A percentile compares a stretch with the other conserved stretches of the same genome.
phyloP scores from a whole-genome alignment of 805 yeast species.

The Naumovozyma castellii region DNA sequence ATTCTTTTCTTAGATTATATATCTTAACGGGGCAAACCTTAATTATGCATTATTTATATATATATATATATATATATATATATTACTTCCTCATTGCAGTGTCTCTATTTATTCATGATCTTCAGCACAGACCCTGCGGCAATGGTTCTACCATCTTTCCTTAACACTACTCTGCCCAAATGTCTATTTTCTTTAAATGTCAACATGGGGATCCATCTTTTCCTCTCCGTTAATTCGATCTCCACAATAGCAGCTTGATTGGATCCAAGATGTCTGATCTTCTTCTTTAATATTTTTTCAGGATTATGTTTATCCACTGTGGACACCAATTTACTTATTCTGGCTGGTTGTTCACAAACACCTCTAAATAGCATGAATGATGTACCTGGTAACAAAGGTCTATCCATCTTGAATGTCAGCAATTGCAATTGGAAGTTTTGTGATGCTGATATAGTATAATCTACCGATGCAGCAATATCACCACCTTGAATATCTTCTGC shows the following conservation, averaged over 20 bases:
- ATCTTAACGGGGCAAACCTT: slow-evolving; percentile 14
- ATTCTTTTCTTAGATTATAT: slow-evolving; percentile 48
- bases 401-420: slow-evolving; percentile 51
- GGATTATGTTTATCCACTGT: slow-evolving; percentile 66
- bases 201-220: slow-evolving; percentile 83
- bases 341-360: slow-evolving; percentile 61
- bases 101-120: neutral
- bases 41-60: neutral
- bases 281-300: slow-evolving; percentile 85
- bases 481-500: slow-evolving; percentile 47
- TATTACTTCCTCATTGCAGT: too few relatives aligned
- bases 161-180: slow-evolving; percentile 88
- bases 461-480: slow-evolving; percentile 51
- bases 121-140: slow-evolving; percentile 79
- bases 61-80: too few relatives aligned
- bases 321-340: slow-evolving; percentile 40
- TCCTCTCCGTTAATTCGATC: slow-evolving; percentile 92
- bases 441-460: slow-evolving; percentile 38
- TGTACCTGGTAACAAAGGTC: slow-evolving; percentile 74
- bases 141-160: slow-evolving; percentile 96
- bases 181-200: slow-evolving; percentile 80
- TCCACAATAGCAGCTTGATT: slow-evolving; percentile 95
- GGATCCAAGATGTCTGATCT: slow-evolving; percentile 87
- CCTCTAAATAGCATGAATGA: slow-evolving; percentile 72
- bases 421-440: slow-evolving; percentile 47